phyloP scores from a whole-genome alignment of 148 eudicot species.

The Camellia japonica region DNA sequence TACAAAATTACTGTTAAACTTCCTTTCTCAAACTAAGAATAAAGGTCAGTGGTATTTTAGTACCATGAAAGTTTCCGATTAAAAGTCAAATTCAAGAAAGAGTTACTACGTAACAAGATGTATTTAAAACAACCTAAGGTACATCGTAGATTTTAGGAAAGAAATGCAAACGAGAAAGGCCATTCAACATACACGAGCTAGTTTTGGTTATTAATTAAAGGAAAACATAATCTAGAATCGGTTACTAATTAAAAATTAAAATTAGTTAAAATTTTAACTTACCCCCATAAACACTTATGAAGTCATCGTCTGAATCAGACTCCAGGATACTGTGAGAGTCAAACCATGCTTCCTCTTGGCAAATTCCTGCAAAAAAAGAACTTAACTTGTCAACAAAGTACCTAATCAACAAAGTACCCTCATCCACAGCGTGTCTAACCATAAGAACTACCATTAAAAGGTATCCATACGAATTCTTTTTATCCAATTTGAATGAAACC shows the following conservation, averaged over 20 bases:
- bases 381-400: background rate
- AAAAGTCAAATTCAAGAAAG: too few species aligned
- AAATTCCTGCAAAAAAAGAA: constrained; percentile 33
- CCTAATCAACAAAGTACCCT: background rate
- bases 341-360: constrained; percentile 79
- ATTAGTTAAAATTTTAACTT: background rate
- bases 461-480: background rate
- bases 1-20: too few species aligned
- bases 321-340: constrained; percentile 69
- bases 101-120: too few species aligned
- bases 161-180: too few species aligned
- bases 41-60: too few species aligned
- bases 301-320: constrained; percentile 82
- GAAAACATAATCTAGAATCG: background rate
- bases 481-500: background rate
- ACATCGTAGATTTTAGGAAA: too few species aligned
- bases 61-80: too few species aligned
- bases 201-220: too few species aligned
- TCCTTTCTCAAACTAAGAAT: too few species aligned
- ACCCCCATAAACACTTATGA: constrained; percentile 72
- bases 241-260: background rate
- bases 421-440: background rate
- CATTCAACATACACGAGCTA: too few species aligned
- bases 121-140: too few species aligned
- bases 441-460: background rate